Conservation (phyloP, 352 stramenopile genomes). For the Phytophthora quininea region DNA sequence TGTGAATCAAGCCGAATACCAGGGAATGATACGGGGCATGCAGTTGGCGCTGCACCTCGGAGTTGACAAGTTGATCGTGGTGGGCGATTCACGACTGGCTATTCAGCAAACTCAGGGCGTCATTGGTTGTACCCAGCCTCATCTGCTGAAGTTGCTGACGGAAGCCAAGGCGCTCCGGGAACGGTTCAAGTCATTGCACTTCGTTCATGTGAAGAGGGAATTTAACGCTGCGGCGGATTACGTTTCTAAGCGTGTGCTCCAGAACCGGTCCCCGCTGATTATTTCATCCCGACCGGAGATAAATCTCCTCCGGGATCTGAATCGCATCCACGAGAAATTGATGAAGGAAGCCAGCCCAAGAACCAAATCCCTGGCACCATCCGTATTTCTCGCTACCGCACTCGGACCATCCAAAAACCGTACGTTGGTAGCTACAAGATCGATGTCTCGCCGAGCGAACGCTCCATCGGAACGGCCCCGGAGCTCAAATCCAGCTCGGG, state of each 20-base stretch:
- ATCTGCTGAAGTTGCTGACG: background rate
- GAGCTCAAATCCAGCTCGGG: no score
- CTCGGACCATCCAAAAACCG: background rate
- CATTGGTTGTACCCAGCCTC: background rate
- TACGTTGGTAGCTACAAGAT: no score
- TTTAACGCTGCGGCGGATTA: background rate
- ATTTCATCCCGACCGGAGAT: background rate
- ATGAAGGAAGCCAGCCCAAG: background rate
- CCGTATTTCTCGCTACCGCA: background rate
- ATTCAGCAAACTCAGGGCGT: background rate
- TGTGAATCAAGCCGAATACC: background rate
- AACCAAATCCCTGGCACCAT: background rate
- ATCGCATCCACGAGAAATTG: background rate
- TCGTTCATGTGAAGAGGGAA: background rate
- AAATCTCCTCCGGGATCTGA: background rate
- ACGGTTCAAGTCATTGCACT: background rate
- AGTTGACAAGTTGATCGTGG: background rate
- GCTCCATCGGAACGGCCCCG: no score
- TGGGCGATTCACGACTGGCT: background rate
- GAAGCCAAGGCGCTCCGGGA: background rate
- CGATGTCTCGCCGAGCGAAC: no score
- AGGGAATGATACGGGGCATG: background rate
- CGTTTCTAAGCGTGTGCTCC: background rate
- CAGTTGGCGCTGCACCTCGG: background rate
- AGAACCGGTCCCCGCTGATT: background rate